A percentile compares a stretch with the other conserved stretches of the same genome.
Conservation (phyloP, 2,329 filamentous ascomycete genomes). For the Cercospora sp. region DNA sequence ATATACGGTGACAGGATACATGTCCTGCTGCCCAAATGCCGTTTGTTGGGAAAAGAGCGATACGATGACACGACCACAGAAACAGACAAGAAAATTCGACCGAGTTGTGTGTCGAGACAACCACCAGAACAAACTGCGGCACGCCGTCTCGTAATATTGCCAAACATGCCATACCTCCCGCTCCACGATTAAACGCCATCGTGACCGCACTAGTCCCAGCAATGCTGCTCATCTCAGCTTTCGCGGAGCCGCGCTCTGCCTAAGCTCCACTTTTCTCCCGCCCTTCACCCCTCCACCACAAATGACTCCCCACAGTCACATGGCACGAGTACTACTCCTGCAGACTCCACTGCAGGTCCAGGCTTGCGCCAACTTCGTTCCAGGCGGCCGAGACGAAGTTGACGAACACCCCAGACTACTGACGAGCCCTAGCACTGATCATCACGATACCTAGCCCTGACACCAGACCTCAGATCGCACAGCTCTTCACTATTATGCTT, state of each 20-base stretch:
- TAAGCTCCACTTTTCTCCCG: conserved; percentile 5
- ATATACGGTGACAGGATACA: not conserved
- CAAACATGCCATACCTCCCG: not conserved
- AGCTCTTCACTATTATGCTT: conserved; percentile 10
- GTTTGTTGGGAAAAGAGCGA: not conserved
- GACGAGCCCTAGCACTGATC: not conserved
- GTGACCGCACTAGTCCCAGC: conserved; percentile 9
- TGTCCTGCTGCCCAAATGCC: conserved; percentile 12
- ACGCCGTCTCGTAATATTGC: not conserved
- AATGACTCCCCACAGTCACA: conserved; percentile 9
- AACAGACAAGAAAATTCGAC: not conserved
- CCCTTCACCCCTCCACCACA: conserved; percentile 1
- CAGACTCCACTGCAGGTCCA: not conserved
- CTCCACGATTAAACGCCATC: conserved; percentile 9
- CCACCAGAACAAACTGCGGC: not conserved
- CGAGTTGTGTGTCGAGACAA: not conserved
- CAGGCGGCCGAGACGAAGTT: not conserved
- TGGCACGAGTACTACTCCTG: not conserved
- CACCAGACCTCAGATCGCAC: not conserved
- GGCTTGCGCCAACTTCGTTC: not conserved
- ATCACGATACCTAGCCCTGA: not conserved
- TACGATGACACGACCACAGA: not conserved
- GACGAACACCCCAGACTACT: not conserved
- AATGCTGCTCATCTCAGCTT: not conserved
- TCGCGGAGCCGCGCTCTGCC: conserved; percentile 1